phyloP scores from a whole-genome alignment of 257 asterid genomes.

The Plectranthus barbatus region DNA sequence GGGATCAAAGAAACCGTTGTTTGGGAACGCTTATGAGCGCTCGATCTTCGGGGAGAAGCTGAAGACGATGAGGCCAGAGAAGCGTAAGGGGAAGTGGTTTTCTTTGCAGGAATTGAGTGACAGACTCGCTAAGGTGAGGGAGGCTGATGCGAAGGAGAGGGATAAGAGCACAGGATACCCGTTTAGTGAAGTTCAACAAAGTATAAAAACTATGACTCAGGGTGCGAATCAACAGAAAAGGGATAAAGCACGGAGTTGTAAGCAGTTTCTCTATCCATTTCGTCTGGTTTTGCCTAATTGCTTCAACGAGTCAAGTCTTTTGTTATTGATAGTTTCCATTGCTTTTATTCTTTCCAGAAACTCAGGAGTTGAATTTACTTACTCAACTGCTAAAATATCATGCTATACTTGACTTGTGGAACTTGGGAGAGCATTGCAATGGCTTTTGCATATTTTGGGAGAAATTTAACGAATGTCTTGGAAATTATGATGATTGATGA shows the following conservation, averaged over 20 bases:
- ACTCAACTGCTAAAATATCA: not conserved
- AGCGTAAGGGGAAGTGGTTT: conserved; percentile 52
- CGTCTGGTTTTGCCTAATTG: not conserved
- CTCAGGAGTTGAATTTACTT: not conserved
- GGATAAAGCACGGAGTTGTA: not conserved
- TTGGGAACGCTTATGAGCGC: conserved; percentile 12
- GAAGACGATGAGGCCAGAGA: conserved; percentile 54
- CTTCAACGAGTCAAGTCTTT: not conserved
- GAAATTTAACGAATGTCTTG: too few relatives aligned
- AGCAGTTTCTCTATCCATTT: conserved; percentile 15
- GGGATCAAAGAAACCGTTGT: not conserved
- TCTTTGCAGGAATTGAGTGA: conserved; percentile 60
- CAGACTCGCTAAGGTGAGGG: conserved; percentile 43
- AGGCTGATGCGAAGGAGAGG: conserved; percentile 30
- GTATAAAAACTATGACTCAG: not conserved
- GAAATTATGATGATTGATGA: too few relatives aligned
- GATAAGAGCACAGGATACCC: not conserved
- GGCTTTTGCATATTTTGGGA: too few relatives aligned
- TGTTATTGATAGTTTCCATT: not conserved
- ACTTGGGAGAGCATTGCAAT: too few relatives aligned
- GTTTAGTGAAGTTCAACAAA: too few relatives aligned
- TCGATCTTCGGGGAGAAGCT: conserved; percentile 53
- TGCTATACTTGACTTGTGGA: not conserved
- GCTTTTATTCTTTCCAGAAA: not conserved
- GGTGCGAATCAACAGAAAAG: not conserved